Conservation (phyloP, 805 yeast species). For the Kluyveromyces nonfermentans region DNA sequence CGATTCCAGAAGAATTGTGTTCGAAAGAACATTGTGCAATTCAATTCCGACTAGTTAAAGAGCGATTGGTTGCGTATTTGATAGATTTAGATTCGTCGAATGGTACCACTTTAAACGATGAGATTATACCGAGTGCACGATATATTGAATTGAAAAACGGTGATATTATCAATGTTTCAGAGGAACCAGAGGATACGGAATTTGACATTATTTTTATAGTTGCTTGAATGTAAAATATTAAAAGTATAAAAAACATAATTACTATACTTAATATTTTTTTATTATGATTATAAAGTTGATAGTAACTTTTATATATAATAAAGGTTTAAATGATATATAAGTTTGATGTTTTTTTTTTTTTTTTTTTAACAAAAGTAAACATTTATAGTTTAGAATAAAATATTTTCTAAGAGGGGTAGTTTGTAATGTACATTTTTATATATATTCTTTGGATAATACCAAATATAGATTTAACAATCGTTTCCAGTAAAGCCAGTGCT, state of each 20-base stretch:
- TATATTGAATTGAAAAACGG: conserved; percentile 35
- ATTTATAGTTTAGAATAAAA: too few relatives aligned
- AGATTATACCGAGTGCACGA: conserved; percentile 31
- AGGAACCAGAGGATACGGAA: conserved; percentile 24
- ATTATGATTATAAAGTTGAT: too few relatives aligned
- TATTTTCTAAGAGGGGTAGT: background rate
- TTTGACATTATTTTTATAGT: conserved; percentile 19
- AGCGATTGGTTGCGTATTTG: conserved; percentile 29
- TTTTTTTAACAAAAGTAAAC: too few relatives aligned
- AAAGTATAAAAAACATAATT: too few relatives aligned
- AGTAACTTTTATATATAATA: too few relatives aligned
- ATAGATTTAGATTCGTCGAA: conserved; percentile 41
- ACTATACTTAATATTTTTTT: too few relatives aligned
- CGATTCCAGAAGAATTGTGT: conserved; percentile 29
- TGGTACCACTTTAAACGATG: conserved; percentile 37
- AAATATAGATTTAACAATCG: background rate
- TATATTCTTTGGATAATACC: too few relatives aligned
- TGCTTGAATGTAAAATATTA: background rate
- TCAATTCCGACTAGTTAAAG: conserved; percentile 31
- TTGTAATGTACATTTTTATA: too few relatives aligned
- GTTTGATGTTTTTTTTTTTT: too few relatives aligned
- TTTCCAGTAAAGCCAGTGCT: background rate
- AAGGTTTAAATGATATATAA: too few relatives aligned
- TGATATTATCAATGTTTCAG: conserved; percentile 36
- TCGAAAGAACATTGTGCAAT: conserved; percentile 43